Base-by-base conservation (phyloP, 164 flowering plant genomes). In the Malania oleifera region DNA sequence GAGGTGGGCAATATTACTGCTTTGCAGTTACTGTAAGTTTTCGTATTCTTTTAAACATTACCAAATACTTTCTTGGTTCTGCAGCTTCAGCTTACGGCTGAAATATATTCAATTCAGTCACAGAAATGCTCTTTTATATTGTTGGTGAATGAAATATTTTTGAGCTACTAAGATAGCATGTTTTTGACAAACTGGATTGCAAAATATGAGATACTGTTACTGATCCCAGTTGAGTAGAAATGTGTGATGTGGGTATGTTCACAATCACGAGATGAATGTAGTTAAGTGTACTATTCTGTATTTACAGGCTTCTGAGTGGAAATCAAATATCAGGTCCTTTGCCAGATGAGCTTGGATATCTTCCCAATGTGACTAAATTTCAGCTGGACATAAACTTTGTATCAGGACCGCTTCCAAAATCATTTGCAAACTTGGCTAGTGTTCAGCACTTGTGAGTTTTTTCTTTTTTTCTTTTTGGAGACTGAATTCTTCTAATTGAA, bases 271-370 rank as follows among this genome's bases (percentile, higher is more conserved):
- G n/a, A n/a, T n/a, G n/a, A n/a, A n/a, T n/a, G n/a, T 20, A 5
- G 35, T 9, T 44, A 5, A 44, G 5, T 5, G 5, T 44, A 4
- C 22, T 6, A 20, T 44, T 44, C 5, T 20, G 5, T 44, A 14
- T 44, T 44, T 14, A 44, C 22, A 44, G 48, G 48, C 22, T 44
- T 17, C 22, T 44, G 23, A 44, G 23, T 44, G 48, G 48, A 44
- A 44, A 44, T 44, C 48, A 44, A 20, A 44, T 44, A 44, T 17
- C 48, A 20, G 48, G 48, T 44, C 22, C 48, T 44, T 44, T 44
- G 15, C 48, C 48, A 5, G 48, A 44, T 17, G 48, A 44, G 48
- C 18, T 44, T 20, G 48, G 48, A 17, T 44, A 17, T 44, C 48
- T 44, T 14, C 48, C 48, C 5, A 44, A 17, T 6, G 4, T 44